These are phyloP conservation scores for Thelonectria blattea DNA, from an alignment of 2,329 filamentous ascomycete species.

Conservation along the genomic window DNA sequence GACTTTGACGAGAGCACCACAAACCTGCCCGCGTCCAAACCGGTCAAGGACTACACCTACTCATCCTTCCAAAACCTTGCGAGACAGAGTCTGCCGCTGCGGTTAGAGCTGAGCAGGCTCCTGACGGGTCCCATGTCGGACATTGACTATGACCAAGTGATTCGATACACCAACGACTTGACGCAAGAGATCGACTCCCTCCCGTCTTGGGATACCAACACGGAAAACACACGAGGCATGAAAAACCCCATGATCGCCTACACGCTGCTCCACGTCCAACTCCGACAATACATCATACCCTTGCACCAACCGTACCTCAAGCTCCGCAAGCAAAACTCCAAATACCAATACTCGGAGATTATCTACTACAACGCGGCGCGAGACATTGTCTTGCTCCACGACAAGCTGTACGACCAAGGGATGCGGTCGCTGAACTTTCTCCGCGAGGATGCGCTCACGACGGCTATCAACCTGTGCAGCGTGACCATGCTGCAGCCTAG, in stretches of 20 bases:
- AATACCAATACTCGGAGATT: slow-evolving; percentile 67
- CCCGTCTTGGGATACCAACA: slow-evolving; percentile 58
- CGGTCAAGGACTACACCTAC: slow-evolving; percentile 61
- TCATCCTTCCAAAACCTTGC: slow-evolving; percentile 65
- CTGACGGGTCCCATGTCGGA: slow-evolving; percentile 61
- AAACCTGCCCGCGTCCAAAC: slow-evolving; percentile 57
- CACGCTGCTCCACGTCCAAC: slow-evolving; percentile 65
- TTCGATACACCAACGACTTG: slow-evolving; percentile 65
- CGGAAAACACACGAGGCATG: slow-evolving; percentile 45
- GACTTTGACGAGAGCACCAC: slow-evolving; percentile 61
- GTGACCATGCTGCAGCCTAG: slow-evolving; percentile 66
- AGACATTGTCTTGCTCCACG: slow-evolving; percentile 66
- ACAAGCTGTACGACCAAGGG: slow-evolving; percentile 64
- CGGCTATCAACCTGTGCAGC: slow-evolving; percentile 66
- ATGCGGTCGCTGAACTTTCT: slow-evolving; percentile 65
- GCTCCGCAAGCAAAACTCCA: slow-evolving; percentile 63
- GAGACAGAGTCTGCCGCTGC: slow-evolving; percentile 61
- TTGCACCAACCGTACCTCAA: slow-evolving; percentile 67
- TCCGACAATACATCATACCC: slow-evolving; percentile 67
- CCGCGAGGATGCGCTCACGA: slow-evolving; percentile 64
- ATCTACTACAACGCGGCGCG: slow-evolving; percentile 68
- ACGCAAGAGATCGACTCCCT: slow-evolving; percentile 66
- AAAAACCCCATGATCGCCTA: slow-evolving; percentile 65
- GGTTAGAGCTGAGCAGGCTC: slow-evolving; percentile 63
- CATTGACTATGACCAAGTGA: slow-evolving; percentile 66